Conservation (phyloP, 148 eudicot species). For the Amaranthus palmeri region DNA sequence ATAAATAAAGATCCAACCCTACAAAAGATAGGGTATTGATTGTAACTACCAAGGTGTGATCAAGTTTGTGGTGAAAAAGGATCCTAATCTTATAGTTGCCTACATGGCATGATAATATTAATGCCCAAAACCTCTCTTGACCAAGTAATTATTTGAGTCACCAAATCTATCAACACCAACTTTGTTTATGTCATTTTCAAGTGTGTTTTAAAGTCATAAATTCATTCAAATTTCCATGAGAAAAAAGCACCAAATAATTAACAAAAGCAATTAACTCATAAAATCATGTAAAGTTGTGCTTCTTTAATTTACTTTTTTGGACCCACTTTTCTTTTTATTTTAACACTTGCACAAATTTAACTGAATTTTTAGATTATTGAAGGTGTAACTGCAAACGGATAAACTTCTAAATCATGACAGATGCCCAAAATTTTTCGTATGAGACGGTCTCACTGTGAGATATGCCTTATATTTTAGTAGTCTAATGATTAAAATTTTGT, state of each 20-base stretch:
- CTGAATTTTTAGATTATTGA: conserved; percentile 14
- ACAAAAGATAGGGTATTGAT: conserved; percentile 11
- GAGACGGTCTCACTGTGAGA: too few species aligned
- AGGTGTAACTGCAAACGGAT: neutral
- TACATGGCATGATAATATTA: conserved; percentile 28
- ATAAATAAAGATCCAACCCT: neutral
- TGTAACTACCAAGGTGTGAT: conserved; percentile 6
- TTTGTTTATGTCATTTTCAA: conserved; percentile 12
- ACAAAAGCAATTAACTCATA: conserved; percentile 16
- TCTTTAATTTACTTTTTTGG: conserved; percentile 5
- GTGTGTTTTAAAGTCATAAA: conserved; percentile 10
- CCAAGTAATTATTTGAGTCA: conserved; percentile 19
- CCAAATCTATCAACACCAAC: conserved; percentile 13
- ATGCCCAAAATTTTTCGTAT: neutral
- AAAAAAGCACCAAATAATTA: neutral
- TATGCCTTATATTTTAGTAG: too few species aligned
- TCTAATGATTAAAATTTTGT: too few species aligned
- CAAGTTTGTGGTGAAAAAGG: conserved; percentile 21
- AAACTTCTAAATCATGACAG: conserved; percentile 7
- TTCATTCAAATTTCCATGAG: neutral
- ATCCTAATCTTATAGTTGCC: conserved; percentile 27
- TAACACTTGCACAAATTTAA: neutral
- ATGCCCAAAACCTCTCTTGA: conserved; percentile 15
- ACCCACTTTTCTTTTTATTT: neutral
- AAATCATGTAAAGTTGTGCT: conserved; percentile 1